Conservation (phyloP, 257 asterid genomes). For the Salvia rosmarinus region DNA sequence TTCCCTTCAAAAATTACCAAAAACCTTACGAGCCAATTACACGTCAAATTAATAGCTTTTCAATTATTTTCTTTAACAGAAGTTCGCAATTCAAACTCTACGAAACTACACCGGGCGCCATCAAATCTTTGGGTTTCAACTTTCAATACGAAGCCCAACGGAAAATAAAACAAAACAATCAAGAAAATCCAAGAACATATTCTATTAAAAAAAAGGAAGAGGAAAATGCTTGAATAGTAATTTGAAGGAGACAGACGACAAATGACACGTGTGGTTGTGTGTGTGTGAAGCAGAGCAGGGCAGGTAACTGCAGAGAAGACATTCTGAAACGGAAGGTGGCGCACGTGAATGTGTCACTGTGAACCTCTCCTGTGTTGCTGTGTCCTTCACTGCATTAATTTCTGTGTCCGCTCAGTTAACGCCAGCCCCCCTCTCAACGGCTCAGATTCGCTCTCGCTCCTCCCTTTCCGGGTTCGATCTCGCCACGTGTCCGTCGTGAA, state of each 20-base stretch:
- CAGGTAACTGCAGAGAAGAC: slow-evolving; percentile 50
- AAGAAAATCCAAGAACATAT: background rate
- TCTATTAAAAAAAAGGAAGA: background rate
- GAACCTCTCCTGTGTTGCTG: no score
- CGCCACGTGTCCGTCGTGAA: background rate
- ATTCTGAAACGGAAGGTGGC: slow-evolving; percentile 61
- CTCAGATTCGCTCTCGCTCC: background rate
- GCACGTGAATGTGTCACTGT: slow-evolving; percentile 80
- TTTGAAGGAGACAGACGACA: slow-evolving; percentile 34
- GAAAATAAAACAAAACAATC: background rate
- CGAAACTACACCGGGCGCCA: no score
- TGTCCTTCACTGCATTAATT: slow-evolving; percentile 58
- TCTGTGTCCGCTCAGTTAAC: slow-evolving; percentile 52
- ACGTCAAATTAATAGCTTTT: no score
- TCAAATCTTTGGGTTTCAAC: background rate
- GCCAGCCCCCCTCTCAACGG: slow-evolving; percentile 41
- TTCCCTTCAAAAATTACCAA: no score
- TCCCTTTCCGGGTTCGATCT: background rate
- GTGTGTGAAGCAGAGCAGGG: slow-evolving; percentile 37
- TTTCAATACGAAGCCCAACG: background rate
- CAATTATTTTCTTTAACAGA: no score
- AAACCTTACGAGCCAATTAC: no score
- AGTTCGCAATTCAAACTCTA: no score
- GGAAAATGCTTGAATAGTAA: background rate
- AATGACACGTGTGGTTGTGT: slow-evolving; percentile 61